These are phyloP conservation scores for Ogataea polymorpha DNA, from an alignment of 805 yeast species.

Conservation along the genomic window DNA sequence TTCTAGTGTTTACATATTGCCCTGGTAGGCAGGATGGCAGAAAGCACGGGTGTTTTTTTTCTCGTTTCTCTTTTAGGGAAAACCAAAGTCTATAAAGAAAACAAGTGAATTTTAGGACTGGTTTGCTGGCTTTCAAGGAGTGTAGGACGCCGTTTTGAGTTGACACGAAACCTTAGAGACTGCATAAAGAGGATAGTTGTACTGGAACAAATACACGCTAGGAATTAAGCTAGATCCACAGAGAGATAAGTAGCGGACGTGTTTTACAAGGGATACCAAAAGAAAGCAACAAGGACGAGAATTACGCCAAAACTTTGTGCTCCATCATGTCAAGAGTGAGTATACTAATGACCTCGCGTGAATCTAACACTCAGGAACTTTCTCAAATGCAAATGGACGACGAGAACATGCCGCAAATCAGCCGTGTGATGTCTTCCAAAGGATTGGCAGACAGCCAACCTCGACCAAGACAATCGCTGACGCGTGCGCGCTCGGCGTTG, in stretches of 20 bases:
- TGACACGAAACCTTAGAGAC: not conserved
- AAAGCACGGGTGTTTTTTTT: conserved; percentile 18
- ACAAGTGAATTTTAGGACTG: conserved; percentile 18
- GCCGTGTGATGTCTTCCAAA: conserved; percentile 4
- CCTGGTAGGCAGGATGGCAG: conserved; percentile 21
- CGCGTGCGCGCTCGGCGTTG: conserved; percentile 28
- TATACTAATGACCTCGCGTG: not conserved
- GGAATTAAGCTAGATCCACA: not conserved
- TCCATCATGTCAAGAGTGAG: conserved; percentile 6
- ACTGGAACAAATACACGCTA: no score
- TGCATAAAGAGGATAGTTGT: conserved; percentile 1
- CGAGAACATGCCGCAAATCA: conserved; percentile 27
- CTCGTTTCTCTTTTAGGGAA: conserved; percentile 17
- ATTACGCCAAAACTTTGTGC: not conserved
- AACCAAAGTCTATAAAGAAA: conserved; percentile 17
- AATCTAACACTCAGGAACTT: conserved; percentile 14
- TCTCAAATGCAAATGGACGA: conserved; percentile 31
- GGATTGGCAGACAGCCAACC: conserved; percentile 13
- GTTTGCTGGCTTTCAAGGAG: conserved; percentile 1
- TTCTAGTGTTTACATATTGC: conserved; percentile 22
- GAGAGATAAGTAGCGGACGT: not conserved
- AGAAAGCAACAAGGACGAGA: not conserved
- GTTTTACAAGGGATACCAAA: conserved; percentile 8
- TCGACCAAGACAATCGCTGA: conserved; percentile 18
- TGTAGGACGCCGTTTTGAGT: conserved; percentile 2